Base-by-base conservation (phyloP, 768 basidiomycete genomes). In the Hygrocybe coccinea region DNA sequence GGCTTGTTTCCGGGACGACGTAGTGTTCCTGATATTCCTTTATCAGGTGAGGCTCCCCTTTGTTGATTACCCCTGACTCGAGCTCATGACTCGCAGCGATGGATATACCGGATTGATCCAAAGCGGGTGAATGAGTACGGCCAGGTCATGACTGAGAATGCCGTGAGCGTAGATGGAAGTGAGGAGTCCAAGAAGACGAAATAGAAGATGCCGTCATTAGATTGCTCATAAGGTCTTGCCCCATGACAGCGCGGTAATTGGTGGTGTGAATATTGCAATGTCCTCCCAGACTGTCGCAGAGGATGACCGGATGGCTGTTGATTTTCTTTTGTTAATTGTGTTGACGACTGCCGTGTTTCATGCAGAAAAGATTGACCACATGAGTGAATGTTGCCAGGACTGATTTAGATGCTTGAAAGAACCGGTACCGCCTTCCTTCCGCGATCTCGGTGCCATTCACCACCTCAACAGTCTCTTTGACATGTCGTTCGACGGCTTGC, bases 71-170 rank as follows among this genome's bases (percentile, higher is more conserved):
- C 22, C 10, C 8, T 56, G 29, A 38, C 2, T 22, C 49, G 14
- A 52, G 22, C 50, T 56, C 51, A 62, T 69, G 55, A 66, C 57
- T 52, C 55, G 56, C 70, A 95, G 89, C 87, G 93, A 55, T 99
- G 90, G 89, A 97, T 97, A 71, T 99, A 99, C 78, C 86, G 91
- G 39, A 80, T 97, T 66, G 97, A 99, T 74, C 89, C 86, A 63
- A 90, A 89, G 62, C 88, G 97, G 62, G 82, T 91, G 62, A 99
- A 99, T 72, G 95, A 98, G 76, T 97, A 91, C 69, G 95, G 95
- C 43, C 91, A 95, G 71, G 87, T 92, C 60, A 70, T 87, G 72
- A 73, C 66, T 34, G 70, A 72, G 44, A 84, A 82, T 65, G 73
- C 66, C 57, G 74, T 76, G 68, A 67, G 64, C 44, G 69, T 58